phyloP scores from a whole-genome alignment of 148 eudicot species.

The Bassia scoparia region DNA sequence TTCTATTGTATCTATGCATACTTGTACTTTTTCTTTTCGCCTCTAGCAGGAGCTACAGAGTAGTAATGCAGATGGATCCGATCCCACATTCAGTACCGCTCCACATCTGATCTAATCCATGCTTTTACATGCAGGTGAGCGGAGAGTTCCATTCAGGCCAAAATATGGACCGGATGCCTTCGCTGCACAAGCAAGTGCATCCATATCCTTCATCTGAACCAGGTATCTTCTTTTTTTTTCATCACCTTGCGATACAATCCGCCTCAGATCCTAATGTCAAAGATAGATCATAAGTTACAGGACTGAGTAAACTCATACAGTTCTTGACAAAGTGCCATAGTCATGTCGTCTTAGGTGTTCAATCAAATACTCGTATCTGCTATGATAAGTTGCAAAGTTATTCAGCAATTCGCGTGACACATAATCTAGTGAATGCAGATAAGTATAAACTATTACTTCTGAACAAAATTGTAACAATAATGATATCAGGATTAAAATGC shows the following conservation, averaged over 20 bases:
- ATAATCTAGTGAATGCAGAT: too few species aligned
- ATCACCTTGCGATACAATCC: neutral
- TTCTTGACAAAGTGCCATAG: too few species aligned
- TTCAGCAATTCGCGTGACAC: too few species aligned
- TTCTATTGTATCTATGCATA: neutral
- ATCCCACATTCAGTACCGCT: neutral
- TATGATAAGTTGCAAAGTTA: too few species aligned
- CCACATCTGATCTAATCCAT: neutral
- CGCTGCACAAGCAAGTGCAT: conserved; percentile 70
- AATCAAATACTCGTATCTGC: too few species aligned
- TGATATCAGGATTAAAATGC: too few species aligned
- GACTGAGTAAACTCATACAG: too few species aligned
- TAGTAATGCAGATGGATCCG: neutral
- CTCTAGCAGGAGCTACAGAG: neutral
- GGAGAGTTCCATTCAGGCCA: conserved; percentile 69
- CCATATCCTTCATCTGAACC: conserved; percentile 68
- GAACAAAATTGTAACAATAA: too few species aligned
- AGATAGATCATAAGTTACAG: too few species aligned
- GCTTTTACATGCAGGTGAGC: conserved; percentile 55
- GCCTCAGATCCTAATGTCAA: neutral
- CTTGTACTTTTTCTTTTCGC: neutral
- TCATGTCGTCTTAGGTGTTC: too few species aligned
- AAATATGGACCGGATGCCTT: conserved; percentile 52
- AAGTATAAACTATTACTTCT: too few species aligned
- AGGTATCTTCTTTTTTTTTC: conserved; percentile 40